These are phyloP conservation scores for Sarocladiaceae sp. DNA, from an alignment of 2,329 filamentous ascomycete species.

Conservation along the genomic window DNA sequence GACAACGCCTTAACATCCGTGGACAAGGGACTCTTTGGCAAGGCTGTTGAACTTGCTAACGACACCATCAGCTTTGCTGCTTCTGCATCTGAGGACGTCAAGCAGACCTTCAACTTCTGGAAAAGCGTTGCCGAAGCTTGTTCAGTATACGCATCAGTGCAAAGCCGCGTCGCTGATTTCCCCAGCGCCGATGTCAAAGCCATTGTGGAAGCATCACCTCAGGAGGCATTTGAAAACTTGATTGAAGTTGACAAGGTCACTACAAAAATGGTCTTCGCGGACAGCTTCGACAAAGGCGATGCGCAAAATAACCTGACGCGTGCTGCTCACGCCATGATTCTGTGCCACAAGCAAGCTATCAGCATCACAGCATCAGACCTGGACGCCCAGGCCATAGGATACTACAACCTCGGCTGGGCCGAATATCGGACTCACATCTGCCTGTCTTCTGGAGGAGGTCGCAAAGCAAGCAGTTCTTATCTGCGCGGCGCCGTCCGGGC, in stretches of 20 bases:
- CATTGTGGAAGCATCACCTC: slow-evolving; percentile 50
- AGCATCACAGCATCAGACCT: slow-evolving; percentile 64
- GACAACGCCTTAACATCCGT: slow-evolving; percentile 74
- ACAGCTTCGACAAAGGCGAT: slow-evolving; percentile 24
- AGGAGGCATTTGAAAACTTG: slow-evolving; percentile 54
- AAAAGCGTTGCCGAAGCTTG: slow-evolving; percentile 87
- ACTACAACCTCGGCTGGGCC: slow-evolving; percentile 95
- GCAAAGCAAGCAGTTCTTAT: slow-evolving; percentile 55
- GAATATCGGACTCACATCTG: slow-evolving; percentile 76
- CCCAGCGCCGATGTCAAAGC: slow-evolving; percentile 50
- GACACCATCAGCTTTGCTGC: slow-evolving; percentile 64
- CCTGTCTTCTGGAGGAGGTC: slow-evolving; percentile 44
- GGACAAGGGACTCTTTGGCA: slow-evolving; percentile 80
- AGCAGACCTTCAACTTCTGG: slow-evolving; percentile 88
- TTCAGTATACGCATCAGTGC: slow-evolving; percentile 73
- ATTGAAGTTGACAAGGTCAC: slow-evolving; percentile 61
- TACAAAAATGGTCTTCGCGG: slow-evolving; percentile 35
- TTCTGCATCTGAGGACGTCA: slow-evolving; percentile 49
- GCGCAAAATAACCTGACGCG: slow-evolving; percentile 39
- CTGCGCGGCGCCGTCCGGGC: slow-evolving; percentile 77
- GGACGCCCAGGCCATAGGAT: slow-evolving; percentile 89
- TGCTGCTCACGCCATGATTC: slow-evolving; percentile 64
- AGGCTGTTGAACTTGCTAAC: slow-evolving; percentile 64
- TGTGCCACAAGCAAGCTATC: slow-evolving; percentile 84
- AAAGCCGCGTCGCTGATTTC: slow-evolving; percentile 57